Conservation (phyloP, 2,329 filamentous ascomycete species). For the Colletotrichum tofieldiae region DNA sequence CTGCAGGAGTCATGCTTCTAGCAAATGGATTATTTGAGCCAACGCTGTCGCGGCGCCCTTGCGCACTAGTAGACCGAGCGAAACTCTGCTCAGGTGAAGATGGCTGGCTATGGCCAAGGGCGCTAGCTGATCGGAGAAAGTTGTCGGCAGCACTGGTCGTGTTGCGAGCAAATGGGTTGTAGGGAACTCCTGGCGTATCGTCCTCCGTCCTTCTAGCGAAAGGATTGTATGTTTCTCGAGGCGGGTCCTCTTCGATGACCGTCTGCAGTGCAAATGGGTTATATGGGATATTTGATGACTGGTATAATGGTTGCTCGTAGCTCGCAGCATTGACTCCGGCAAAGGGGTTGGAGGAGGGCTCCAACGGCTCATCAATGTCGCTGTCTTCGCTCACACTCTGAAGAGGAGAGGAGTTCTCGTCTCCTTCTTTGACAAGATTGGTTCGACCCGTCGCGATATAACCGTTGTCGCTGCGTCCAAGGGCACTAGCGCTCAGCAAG, state of each 20-base stretch:
- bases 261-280: slow-evolving; percentile 27
- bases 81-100: slow-evolving; percentile 21
- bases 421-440: slow-evolving; percentile 21
- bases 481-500: neutral
- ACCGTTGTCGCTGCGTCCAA: neutral
- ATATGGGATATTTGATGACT: slow-evolving; percentile 12
- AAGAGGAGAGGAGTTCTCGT: slow-evolving; percentile 15
- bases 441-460: slow-evolving; percentile 4
- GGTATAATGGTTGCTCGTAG: slow-evolving; percentile 7
- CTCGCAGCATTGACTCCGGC: neutral
- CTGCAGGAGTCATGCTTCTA: slow-evolving; percentile 20
- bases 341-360: slow-evolving; percentile 28
- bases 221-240: neutral
- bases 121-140: slow-evolving; percentile 30
- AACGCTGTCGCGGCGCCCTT: slow-evolving; percentile 1
- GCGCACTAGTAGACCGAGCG: slow-evolving; percentile 18
- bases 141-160: slow-evolving; percentile 26
- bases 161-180: slow-evolving; percentile 26
- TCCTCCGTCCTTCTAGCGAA: neutral
- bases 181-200: neutral
- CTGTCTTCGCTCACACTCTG: slow-evolving; percentile 27
- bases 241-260: neutral
- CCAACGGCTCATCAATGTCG: slow-evolving; percentile 2
- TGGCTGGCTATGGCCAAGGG: slow-evolving; percentile 1
- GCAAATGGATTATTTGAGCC: slow-evolving; percentile 29